These are phyloP conservation scores for Dimargaris xerosporica DNA, from an alignment of 192 early-diverging fungal species.

Conservation along the genomic window DNA sequence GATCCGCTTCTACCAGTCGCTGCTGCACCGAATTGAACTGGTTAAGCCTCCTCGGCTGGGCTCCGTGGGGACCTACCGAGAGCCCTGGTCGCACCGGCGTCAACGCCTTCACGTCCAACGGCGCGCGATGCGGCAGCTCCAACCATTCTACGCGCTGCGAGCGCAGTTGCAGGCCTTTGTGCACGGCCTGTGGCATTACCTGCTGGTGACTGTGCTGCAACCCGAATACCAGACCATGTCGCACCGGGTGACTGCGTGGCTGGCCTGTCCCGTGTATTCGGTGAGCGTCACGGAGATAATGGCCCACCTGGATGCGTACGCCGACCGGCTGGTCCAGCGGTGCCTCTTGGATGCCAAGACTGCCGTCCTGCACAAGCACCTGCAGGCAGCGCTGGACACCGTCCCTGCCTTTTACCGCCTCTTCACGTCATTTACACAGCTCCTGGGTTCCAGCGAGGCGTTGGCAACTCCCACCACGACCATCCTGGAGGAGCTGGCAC, in stretches of 20 bases:
- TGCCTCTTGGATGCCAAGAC: neutral
- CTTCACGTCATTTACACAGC: neutral
- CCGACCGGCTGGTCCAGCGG: neutral
- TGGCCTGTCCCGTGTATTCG: neutral
- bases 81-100: neutral
- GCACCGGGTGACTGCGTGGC: neutral
- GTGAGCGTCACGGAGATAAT: neutral
- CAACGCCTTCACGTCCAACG: neutral
- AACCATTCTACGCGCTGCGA: neutral
- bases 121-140: neutral
- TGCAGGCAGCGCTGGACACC: neutral
- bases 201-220: neutral
- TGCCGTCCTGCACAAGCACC: neutral
- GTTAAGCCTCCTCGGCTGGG: neutral
- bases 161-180: neutral
- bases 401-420: neutral
- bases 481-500: too few relatives aligned
- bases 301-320: neutral
- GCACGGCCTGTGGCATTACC: neutral
- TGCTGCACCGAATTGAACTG: neutral
- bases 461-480: too few relatives aligned
- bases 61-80: neutral
- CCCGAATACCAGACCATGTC: neutral
- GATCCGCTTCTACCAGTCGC: neutral
- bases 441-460: too few relatives aligned